Evolutionary conservation across 2,329 filamentous ascomycete species (phyloP).

Genomic region (Keithomyces neogunnii): DNA sequence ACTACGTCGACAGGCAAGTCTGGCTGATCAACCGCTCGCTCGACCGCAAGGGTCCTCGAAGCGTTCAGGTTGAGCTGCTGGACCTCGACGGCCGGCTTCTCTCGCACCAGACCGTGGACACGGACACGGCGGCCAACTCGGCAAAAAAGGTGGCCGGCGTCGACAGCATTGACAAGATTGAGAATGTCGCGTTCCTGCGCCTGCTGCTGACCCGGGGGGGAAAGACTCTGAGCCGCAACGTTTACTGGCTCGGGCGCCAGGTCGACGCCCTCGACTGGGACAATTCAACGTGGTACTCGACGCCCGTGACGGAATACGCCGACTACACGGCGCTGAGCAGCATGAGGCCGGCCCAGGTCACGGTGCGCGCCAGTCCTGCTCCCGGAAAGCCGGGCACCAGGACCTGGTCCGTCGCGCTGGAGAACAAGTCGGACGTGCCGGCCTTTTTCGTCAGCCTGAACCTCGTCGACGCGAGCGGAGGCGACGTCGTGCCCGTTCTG

Average conservation of each 20-base stretch:
- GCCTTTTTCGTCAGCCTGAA: conserved; percentile 50
- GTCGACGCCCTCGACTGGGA: conserved; percentile 46
- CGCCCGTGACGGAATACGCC: conserved; percentile 43
- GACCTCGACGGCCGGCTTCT: conserved; percentile 36
- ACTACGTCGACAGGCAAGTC: conserved; percentile 37
- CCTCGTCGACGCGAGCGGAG: conserved; percentile 32
- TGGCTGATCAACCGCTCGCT: conserved; percentile 48
- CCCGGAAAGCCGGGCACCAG: neutral
- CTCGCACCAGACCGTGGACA: conserved; percentile 18
- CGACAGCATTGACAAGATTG: conserved; percentile 18
- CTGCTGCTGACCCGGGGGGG: conserved; percentile 33
- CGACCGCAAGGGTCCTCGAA: conserved; percentile 27
- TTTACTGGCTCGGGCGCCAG: conserved; percentile 47
- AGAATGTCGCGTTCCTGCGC: conserved; percentile 40
- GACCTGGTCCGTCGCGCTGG: conserved; percentile 29
- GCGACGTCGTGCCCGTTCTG: conserved; percentile 40
- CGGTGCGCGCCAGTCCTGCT: conserved; percentile 11
- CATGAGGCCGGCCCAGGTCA: conserved; percentile 29
- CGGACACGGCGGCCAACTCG: conserved; percentile 34
- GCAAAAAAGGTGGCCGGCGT: conserved; percentile 22
- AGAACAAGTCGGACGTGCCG: conserved; percentile 43
- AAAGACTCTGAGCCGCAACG: conserved; percentile 41
- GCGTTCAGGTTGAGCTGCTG: conserved; percentile 40
- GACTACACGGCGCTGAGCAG: conserved; percentile 36
- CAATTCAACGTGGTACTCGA: conserved; percentile 49